Evolutionary conservation across 495 filamentous ascomycete species (phyloP), one percentile per base, ranked within the genome.

Genomic region (Hypoxylon rickii): DNA sequence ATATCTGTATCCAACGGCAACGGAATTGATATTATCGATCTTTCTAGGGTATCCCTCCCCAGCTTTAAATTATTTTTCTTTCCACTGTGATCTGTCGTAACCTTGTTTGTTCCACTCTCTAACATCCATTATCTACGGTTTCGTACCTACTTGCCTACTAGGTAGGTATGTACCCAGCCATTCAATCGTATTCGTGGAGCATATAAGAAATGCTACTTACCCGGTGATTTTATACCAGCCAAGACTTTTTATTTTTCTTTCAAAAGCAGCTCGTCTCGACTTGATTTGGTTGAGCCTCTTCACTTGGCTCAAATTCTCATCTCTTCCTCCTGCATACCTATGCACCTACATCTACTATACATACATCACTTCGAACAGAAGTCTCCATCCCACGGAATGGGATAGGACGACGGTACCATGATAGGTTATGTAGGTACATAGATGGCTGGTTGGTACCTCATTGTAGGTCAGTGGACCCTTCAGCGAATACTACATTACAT

Each of bases 401-500:
- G 51, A 51, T 51, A 36, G 34, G 16, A 32, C 44, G n/a, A n/a
- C n/a, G n/a, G n/a, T n/a, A n/a, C n/a, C n/a, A n/a, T n/a, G n/a
- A n/a, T n/a, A n/a, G n/a, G n/a, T n/a, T n/a, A n/a, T n/a, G n/a
- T n/a, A n/a, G n/a, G n/a, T n/a, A n/a, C n/a, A n/a, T 51, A 16
- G 41, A 33, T 29, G 31, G 24, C 42, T 52, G 29, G 55, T 44
- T 56, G 58, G 45, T 34, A 29, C 24, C 24, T 29, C 10, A 6
- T 3, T 4, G 34, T 43, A 22, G 21, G 43, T 47, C 46, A 49
- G 41, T 55, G 38, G 52, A 47, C 46, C 51, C 46, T 56, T 52
- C 22, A 43, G 46, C 33, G n/a, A 55, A 62, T 62, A 62, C 58
- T 40, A 62, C 58, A 55, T 62, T 47, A 39, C 19, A 40, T 51